A percentile compares a stretch with the other conserved stretches of the same genome.
Conservation (phyloP, 768 basidiomycete species). For the Amanita jacksonii region DNA sequence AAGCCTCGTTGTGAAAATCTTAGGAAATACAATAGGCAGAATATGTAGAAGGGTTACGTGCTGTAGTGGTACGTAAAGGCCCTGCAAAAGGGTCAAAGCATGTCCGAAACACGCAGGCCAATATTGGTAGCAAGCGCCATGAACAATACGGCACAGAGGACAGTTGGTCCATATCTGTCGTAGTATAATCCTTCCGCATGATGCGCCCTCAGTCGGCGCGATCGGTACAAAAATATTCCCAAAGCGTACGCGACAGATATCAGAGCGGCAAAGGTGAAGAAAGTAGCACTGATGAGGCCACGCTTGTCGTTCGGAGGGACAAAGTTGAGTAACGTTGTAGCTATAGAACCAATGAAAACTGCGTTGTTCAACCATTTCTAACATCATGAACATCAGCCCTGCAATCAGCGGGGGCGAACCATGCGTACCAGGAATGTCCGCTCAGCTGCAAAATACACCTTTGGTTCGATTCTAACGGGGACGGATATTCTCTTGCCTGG, state of each 20-base stretch:
- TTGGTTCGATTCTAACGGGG: slow-evolving; percentile 95
- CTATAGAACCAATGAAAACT: slow-evolving; percentile 82
- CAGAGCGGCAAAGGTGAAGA: slow-evolving; percentile 88
- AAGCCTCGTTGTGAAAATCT: neutral
- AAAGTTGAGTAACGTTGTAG: slow-evolving; percentile 87
- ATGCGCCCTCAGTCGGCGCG: slow-evolving; percentile 55
- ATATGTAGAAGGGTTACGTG: no score
- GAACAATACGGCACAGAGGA: slow-evolving; percentile 61
- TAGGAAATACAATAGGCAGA: no score
- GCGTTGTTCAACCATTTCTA: slow-evolving; percentile 89
- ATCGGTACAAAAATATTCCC: slow-evolving; percentile 70
- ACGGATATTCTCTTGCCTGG: slow-evolving; percentile 85
- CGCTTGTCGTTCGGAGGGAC: slow-evolving; percentile 56
- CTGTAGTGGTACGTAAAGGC: no score
- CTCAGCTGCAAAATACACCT: slow-evolving; percentile 95
- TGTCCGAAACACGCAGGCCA: slow-evolving; percentile 52
- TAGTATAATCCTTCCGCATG: slow-evolving; percentile 79
- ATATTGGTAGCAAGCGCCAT: slow-evolving; percentile 69
- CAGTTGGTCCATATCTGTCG: slow-evolving; percentile 80
- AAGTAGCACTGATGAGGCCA: slow-evolving; percentile 77
- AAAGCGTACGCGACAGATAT: slow-evolving; percentile 83
- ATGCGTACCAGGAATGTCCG: slow-evolving; percentile 82
- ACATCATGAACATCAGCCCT: slow-evolving; percentile 5
- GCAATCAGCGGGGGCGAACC: slow-evolving; percentile 6
- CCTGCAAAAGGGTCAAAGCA: no score